Base-by-base conservation (phyloP, 345 rosid genomes). In the Toxicodendron radicans region DNA sequence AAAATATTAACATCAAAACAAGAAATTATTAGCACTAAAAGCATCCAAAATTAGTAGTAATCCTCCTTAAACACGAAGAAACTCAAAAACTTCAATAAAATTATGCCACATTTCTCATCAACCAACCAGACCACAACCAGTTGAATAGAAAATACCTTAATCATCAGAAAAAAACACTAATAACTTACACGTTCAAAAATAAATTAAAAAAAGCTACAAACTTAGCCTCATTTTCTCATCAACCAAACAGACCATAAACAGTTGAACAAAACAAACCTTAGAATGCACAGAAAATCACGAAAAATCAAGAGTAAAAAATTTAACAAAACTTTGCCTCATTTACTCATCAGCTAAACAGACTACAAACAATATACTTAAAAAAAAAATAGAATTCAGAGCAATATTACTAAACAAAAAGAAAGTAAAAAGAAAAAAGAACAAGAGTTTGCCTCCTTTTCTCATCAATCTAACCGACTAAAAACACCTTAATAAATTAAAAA, bases 101-200 rank as follows among this genome's bases (percentile, higher is more conserved):
- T 64, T 76, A 38, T 38, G 61, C 54, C 76, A 46, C 81, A 79
- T 52, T 70, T 73, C 58, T 59, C 67, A 58, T 32, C 8, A 75
- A 71, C 24, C 46, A 59, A 77, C 65, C 35, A 52, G 61, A 3
- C 18, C 12, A 48, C 30, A 38, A 46, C 10, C 18, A 69, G 56
- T 57, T 38, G 51, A 18, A 7, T 41, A 46, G 67, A 51, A 48
- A 65, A 14, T 38, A 38, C 10, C 9, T 38, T 38, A 5, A 38
- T 6, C 6, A 38, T 5, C 43, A 38, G 43, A 38, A 9, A 0
- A 38, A 38, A 38, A 6, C 43, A 38, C 54, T 12, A 51, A 56
- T 18, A 56, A 58, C 13, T 58, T 6, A 23, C 10, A 58, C 30
- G 23, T 20, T 23, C 8, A 10, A 10, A 33, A 58, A 30, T n/a